These are phyloP conservation scores for Cucurbita moschata DNA, from an alignment of 306 rosid species.

Conservation along the genomic window DNA sequence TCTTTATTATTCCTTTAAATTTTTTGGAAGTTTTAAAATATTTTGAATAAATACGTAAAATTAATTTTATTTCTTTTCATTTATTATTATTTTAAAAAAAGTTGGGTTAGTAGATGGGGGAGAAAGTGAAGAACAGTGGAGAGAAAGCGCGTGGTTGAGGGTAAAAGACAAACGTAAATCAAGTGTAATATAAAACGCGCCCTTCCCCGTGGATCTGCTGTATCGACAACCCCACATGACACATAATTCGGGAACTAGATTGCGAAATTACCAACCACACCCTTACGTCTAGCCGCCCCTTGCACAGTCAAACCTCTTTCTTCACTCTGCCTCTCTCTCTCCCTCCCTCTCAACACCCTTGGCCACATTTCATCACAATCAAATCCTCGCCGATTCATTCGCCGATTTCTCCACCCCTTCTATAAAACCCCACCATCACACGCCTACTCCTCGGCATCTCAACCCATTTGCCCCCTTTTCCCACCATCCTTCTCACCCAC, in stretches of 20 bases:
- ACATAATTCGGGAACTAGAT: constrained; percentile 38
- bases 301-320: constrained; percentile 43
- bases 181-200: constrained; percentile 3
- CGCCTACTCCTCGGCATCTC: background rate
- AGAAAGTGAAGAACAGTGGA: background rate
- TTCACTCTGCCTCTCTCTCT: constrained; percentile 25
- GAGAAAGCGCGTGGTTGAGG: background rate
- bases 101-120: too few species aligned
- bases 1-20: too few species aligned
- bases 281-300: constrained; percentile 26
- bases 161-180: background rate
- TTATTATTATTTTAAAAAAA: background rate
- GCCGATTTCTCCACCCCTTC: background rate
- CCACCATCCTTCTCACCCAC: background rate
- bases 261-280: constrained; percentile 18
- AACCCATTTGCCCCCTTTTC: background rate
- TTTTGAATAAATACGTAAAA: too few species aligned
- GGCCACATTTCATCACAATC: background rate
- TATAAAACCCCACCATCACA: constrained; percentile 18
- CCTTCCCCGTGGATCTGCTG: constrained; percentile 10
- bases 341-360: background rate
- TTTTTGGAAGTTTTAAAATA: too few species aligned
- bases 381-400: constrained; percentile 2
- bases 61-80: too few species aligned
- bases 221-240: constrained; percentile 36